Conservation (phyloP, 768 basidiomycete species). For the Tylopilus vinaceipallidus region DNA sequence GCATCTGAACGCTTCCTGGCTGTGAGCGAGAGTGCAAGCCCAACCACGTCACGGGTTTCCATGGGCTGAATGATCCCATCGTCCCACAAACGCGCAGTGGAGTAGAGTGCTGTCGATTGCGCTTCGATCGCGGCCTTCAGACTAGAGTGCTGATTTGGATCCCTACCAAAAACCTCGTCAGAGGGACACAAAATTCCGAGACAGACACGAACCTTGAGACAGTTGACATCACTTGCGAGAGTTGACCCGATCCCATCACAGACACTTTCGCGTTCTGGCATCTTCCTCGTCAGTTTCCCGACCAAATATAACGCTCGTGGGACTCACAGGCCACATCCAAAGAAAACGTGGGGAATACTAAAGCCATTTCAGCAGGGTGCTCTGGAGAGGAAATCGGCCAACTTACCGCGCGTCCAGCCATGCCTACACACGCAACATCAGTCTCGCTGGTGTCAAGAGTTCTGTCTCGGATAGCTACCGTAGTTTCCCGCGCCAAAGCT, state of each 20-base stretch:
- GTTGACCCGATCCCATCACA: conserved; percentile 93
- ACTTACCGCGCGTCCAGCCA: conserved; percentile 90
- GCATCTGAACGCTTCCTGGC: conserved; percentile 39
- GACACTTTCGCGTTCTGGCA: conserved; percentile 84
- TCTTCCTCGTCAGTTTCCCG: conserved; percentile 5
- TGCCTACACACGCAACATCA: conserved; percentile 48
- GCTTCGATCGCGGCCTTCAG: conserved; percentile 82
- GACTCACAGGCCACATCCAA: conserved; percentile 95
- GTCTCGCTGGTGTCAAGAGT: conserved; percentile 4
- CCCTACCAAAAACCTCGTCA: conserved; percentile 41
- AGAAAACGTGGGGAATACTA: conserved; percentile 93
- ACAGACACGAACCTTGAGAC: conserved; percentile 67
- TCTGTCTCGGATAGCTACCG: conserved; percentile 42
- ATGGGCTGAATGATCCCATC: conserved; percentile 88
- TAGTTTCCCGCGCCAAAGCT: conserved; percentile 97
- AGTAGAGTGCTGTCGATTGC: conserved; percentile 85
- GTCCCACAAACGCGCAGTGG: conserved; percentile 92
- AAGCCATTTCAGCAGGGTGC: conserved; percentile 3
- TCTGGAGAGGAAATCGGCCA: neutral
- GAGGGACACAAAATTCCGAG: neutral
- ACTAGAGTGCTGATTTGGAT: conserved; percentile 72
- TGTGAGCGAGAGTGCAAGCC: conserved; percentile 83
- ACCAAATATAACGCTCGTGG: conserved; percentile 1
- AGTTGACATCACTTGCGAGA: conserved; percentile 89
- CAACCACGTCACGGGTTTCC: conserved; percentile 86